A percentile compares a stretch with the other conserved stretches of the same genome.
Evolutionary conservation across 257 asterid genomes (phyloP).

Genomic region (Gentiana dahurica): DNA sequence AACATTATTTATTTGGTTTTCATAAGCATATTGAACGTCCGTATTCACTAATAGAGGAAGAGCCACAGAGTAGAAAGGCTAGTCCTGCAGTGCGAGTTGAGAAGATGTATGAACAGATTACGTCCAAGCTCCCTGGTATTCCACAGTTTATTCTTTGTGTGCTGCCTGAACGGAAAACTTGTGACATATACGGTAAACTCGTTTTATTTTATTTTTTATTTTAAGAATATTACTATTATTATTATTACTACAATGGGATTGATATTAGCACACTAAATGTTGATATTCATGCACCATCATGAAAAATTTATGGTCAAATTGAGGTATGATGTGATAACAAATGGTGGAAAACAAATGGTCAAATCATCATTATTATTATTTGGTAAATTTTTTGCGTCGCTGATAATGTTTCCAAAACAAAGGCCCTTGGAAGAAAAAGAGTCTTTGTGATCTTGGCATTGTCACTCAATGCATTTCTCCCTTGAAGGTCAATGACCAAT

Average conservation of each 20-base stretch:
- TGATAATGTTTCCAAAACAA: slow-evolving; percentile 8
- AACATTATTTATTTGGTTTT: slow-evolving; percentile 15
- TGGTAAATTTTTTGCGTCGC: background rate
- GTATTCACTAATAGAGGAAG: slow-evolving; percentile 77
- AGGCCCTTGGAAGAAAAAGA: slow-evolving; percentile 98
- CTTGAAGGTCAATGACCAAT: slow-evolving; percentile 58
- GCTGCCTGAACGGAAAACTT: slow-evolving; percentile 74
- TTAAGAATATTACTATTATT: too few relatives aligned
- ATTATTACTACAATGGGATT: too few relatives aligned
- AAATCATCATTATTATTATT: slow-evolving; percentile 11
- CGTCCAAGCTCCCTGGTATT: slow-evolving; percentile 49
- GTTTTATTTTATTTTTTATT: too few relatives aligned
- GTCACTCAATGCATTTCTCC: slow-evolving; percentile 81
- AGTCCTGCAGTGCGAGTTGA: slow-evolving; percentile 71
- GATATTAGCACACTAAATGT: too few relatives aligned
- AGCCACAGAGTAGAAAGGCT: slow-evolving; percentile 40
- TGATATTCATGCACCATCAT: too few relatives aligned
- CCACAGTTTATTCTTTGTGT: slow-evolving; percentile 85
- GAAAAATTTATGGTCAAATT: too few relatives aligned
- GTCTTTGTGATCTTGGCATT: slow-evolving; percentile 58
- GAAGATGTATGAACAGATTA: slow-evolving; percentile 66
- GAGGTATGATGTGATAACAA: too few relatives aligned
- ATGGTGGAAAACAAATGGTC: background rate
- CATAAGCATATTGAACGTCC: slow-evolving; percentile 78
- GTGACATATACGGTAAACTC: slow-evolving; percentile 62